A percentile compares a stretch with the other conserved stretches of the same genome.
phyloP scores from a whole-genome alignment of 2,329 filamentous ascomycete species.

The Cladorrhinum sp. region DNA sequence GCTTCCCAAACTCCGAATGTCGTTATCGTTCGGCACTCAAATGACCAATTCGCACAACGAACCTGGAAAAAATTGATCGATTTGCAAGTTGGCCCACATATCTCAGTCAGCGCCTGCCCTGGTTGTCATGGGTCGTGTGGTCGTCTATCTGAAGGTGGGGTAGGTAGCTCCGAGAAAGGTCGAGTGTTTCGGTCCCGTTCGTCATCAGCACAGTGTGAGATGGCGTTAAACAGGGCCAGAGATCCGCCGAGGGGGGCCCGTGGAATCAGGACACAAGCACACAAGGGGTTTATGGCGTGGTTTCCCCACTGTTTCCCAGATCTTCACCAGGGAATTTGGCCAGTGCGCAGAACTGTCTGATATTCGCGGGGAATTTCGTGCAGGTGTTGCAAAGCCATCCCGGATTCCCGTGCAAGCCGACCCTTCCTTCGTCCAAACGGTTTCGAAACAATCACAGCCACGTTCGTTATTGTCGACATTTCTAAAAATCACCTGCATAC shows the following conservation, averaged over 20 bases:
- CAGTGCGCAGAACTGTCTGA: constrained; percentile 3
- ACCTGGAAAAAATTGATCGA: not conserved
- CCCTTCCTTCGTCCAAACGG: not conserved
- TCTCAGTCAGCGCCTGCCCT: not conserved
- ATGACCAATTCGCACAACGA: not conserved
- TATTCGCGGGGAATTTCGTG: constrained; percentile 4
- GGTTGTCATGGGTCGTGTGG: not conserved
- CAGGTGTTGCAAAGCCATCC: not conserved
- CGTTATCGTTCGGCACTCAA: not conserved
- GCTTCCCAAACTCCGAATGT: not conserved
- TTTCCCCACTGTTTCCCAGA: not conserved
- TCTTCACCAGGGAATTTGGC: not conserved
- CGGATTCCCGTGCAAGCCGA: too few relatives aligned
- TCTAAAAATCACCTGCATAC: not conserved
- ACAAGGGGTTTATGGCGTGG: not conserved
- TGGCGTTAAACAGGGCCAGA: not conserved
- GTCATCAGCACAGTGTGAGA: not conserved
- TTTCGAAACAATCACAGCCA: not conserved
- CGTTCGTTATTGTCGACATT: not conserved
- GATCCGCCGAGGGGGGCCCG: not conserved
- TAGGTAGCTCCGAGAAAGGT: not conserved
- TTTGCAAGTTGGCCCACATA: not conserved
- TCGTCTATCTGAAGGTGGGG: not conserved
- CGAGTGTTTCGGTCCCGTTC: not conserved
- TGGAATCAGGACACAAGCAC: not conserved